phyloP scores from a whole-genome alignment of 352 stramenopile species.

The Phytophthora cryptogea region DNA sequence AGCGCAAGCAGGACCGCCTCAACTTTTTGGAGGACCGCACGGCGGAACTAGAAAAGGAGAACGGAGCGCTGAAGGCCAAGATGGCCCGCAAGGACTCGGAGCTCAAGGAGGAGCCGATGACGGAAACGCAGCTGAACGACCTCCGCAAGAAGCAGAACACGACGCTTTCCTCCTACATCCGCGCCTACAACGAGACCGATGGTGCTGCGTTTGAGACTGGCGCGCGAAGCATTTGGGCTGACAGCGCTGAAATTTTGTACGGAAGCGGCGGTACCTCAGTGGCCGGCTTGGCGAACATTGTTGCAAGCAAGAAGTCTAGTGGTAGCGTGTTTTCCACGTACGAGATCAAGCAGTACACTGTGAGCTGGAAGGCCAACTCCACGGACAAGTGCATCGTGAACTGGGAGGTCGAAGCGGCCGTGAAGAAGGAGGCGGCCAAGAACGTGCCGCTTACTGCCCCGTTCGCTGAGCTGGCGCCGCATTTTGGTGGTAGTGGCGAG shows the following conservation, averaged over 20 bases:
- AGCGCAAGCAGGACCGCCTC: constrained; percentile 87
- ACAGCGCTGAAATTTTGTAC: constrained; percentile 74
- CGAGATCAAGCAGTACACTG: constrained; percentile 83
- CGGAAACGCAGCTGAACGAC: constrained; percentile 69
- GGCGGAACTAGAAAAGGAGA: constrained; percentile 84
- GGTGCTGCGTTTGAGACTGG: constrained; percentile 55
- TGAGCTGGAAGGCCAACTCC: constrained; percentile 74
- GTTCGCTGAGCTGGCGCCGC: constrained; percentile 59
- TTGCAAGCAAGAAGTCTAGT: constrained; percentile 65
- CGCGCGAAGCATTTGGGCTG: constrained; percentile 59
- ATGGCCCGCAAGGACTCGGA: constrained; percentile 59
- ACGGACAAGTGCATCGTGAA: constrained; percentile 78
- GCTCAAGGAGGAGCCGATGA: constrained; percentile 48
- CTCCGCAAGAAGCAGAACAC: constrained; percentile 84
- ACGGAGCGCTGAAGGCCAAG: constrained; percentile 73
- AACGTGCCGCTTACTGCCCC: constrained; percentile 65
- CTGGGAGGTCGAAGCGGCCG: constrained; percentile 67
- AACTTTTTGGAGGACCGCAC: constrained; percentile 89
- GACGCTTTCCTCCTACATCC: constrained; percentile 70
- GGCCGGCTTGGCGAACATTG: constrained; percentile 57
- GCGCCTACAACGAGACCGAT: constrained; percentile 71
- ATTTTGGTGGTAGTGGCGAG: constrained; percentile 52
- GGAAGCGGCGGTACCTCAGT: constrained; percentile 52
- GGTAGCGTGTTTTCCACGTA: constrained; percentile 72
- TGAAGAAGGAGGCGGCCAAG: constrained; percentile 56